Conservation (phyloP, 169 alveolate genomes). For the Eimeria necatrix region DNA sequence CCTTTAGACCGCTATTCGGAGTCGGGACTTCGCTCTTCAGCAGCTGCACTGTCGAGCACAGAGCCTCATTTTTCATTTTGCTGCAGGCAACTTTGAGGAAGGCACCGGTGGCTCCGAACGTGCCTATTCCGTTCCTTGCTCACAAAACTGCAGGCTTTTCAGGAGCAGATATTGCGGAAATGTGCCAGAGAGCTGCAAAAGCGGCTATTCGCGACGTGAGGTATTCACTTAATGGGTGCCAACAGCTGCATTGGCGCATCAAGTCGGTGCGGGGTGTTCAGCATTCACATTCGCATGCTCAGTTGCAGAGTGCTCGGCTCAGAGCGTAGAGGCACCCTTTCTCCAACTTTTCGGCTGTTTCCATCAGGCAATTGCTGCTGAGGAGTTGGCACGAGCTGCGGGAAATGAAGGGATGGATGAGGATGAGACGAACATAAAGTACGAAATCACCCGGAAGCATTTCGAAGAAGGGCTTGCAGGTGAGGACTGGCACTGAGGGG, state of each 20-base stretch:
- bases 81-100: constrained; percentile 96
- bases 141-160: constrained; percentile 99
- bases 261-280: constrained; percentile 81
- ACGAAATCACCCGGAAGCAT: constrained; percentile 98
- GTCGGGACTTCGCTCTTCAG: background rate
- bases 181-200: constrained; percentile 99
- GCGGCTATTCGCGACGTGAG: constrained; percentile 99
- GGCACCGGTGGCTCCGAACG: constrained; percentile 98
- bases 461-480: constrained; percentile 98
- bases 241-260: constrained; percentile 33
- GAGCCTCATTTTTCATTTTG: constrained; percentile 55
- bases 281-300: constrained; percentile 20
- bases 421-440: constrained; percentile 93
- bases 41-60: too few species aligned
- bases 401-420: constrained; percentile 86
- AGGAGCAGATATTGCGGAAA: constrained; percentile 99
- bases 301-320: too few species aligned
- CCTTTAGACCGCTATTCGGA: background rate
- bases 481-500: background rate
- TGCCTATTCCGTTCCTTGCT: constrained; percentile 98
- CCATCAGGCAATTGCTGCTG: constrained; percentile 88
- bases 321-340: too few species aligned
- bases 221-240: background rate
- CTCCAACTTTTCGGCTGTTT: background rate
- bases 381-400: constrained; percentile 86